Conservation (phyloP, 306 rosid genomes). For the Phaseolus lunatus region DNA sequence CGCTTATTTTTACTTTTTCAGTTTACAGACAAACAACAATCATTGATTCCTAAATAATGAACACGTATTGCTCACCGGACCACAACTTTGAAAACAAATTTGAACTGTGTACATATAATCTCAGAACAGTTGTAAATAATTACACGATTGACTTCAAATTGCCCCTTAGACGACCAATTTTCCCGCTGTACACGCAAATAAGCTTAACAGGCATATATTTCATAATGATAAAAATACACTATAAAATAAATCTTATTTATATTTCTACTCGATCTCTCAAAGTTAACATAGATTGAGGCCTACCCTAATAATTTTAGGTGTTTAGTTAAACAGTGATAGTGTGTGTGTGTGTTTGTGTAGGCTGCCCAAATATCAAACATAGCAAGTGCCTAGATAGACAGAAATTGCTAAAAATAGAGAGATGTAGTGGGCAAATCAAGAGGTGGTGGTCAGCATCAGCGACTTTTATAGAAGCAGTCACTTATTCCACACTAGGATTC, state of each 20-base stretch:
- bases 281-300: neutral
- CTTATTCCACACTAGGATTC: slow-evolving; percentile 9
- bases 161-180: neutral
- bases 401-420: slow-evolving; percentile 33
- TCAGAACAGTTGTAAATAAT: neutral
- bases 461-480: neutral
- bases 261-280: neutral
- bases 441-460: slow-evolving; percentile 23
- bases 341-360: neutral
- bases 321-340: neutral
- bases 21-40: neutral
- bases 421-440: slow-evolving; percentile 30
- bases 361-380: slow-evolving; percentile 8
- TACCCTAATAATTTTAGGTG: neutral
- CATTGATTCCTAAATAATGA: neutral
- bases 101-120: neutral
- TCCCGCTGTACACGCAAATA: neutral
- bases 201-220: neutral
- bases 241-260: neutral
- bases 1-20: slow-evolving; percentile 9
- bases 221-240: neutral
- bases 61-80: neutral
- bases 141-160: neutral
- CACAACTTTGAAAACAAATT: neutral
- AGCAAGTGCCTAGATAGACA: slow-evolving; percentile 23